Evolutionary conservation across 768 basidiomycete species (phyloP), one percentile per base, ranked within the genome.

Genomic region (Leccinum ochraceum): DNA sequence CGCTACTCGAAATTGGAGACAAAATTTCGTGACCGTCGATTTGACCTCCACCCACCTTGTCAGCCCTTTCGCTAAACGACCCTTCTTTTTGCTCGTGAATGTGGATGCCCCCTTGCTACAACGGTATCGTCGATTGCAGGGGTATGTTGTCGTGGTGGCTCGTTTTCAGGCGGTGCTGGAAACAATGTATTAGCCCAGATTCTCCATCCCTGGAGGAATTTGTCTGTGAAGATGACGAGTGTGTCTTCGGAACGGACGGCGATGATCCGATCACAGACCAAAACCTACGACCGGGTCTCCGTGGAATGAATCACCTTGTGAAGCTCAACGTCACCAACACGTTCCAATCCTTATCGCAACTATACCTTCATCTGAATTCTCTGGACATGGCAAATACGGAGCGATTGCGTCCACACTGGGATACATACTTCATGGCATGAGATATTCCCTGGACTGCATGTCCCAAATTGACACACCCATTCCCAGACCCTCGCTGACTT

Each of bases 361-460:
- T 98, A 1, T 77, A 87, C 66, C 63, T 69, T 13, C 79, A 95
- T 68, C 76, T 98, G 10, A 87, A 90, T 60, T 69, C 76, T 2
- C 66, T 96, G 44, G 79, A 95, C 70, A 73, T 98, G 7, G 69
- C 87, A 36, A 82, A 95, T 69, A 75, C 82, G 2, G 87, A 91
- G 66, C 85, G 92, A 58, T 75, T 97, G 30, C 81, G 96, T 52
- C 96, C 96, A 3, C 82, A 83, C 16, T 98, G 96, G 96, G 96
- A 98, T 71, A 86, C 88, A 0, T 98, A 98, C 75, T 98, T 98
- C 74, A 98, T 98, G 96, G 94, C 90, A 60, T 60, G 81, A 58
- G 26, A 50, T 49, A 36, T 54, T 60, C 52, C 28, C 50, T 9
- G 17, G 24, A 9, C 6, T 20, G 50, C 4, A n/a, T 58, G 1